A percentile compares a stretch with the other conserved stretches of the same genome.
Evolutionary conservation across 345 rosid species (phyloP).

Genomic region (Euphorbia peplus): DNA sequence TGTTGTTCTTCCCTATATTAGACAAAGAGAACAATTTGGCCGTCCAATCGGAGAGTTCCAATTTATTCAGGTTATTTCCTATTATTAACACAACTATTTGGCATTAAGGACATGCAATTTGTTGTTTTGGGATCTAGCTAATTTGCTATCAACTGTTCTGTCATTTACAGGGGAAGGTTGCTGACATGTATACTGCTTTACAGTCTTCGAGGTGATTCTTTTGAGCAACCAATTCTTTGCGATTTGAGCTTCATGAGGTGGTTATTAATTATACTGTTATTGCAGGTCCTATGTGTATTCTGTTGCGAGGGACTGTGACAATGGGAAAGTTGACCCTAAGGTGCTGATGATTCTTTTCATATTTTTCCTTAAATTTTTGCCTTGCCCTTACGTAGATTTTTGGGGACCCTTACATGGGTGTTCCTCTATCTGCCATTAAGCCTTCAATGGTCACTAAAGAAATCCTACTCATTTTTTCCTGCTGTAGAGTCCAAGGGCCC

Average conservation of each 20-base stretch:
- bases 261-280: conserved; percentile 10
- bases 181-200: conserved; percentile 85
- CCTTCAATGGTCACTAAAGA: background rate
- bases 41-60: conserved; percentile 87
- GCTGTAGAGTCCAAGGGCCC: background rate
- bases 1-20: conserved; percentile 81
- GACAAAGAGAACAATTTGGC: conserved; percentile 85
- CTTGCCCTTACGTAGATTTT: background rate
- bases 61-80: conserved; percentile 71
- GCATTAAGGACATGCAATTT: conserved; percentile 3
- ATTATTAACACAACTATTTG: background rate
- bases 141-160: conserved; percentile 13
- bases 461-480: background rate
- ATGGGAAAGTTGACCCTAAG: conserved; percentile 73
- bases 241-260: background rate
- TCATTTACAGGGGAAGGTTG: conserved; percentile 75
- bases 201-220: conserved; percentile 69
- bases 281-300: conserved; percentile 84
- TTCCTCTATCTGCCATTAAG: background rate
- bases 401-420: background rate
- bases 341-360: conserved; percentile 27
- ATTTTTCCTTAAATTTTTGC: background rate
- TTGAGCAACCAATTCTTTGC: conserved; percentile 1
- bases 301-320: conserved; percentile 80
- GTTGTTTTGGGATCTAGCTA: conserved; percentile 8